phyloP scores from a whole-genome alignment of 345 rosid genomes.

The Brassica nigra region DNA sequence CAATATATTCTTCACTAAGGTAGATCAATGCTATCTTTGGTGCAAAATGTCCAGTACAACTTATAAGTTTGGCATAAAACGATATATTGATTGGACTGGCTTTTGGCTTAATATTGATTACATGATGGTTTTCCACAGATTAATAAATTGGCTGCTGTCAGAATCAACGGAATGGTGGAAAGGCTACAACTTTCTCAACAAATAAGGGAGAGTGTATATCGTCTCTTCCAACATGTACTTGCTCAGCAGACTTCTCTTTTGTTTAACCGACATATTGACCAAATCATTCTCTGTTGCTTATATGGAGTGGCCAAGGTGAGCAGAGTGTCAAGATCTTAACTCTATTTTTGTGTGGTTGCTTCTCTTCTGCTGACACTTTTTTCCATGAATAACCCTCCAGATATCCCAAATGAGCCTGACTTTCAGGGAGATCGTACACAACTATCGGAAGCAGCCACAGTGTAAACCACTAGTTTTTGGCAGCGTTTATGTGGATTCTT shows the following conservation, averaged over 20 bases:
- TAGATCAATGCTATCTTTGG: constrained; percentile 29
- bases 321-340: constrained; percentile 11
- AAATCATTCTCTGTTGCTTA: constrained; percentile 84
- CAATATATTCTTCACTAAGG: constrained; percentile 86
- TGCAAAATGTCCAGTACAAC: not conserved
- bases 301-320: constrained; percentile 84
- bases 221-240: constrained; percentile 73
- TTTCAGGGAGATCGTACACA: constrained; percentile 75
- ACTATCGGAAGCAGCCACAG: constrained; percentile 95
- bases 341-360: constrained; percentile 14
- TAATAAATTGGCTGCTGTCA: constrained; percentile 79
- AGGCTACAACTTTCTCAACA: constrained; percentile 75
- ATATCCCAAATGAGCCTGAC: constrained; percentile 80
- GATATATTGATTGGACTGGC: not conserved
- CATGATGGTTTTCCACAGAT: constrained; percentile 49
- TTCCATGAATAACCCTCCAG: constrained; percentile 47
- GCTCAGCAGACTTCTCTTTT: constrained; percentile 62
- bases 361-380: constrained; percentile 31
- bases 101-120: constrained; percentile 4
- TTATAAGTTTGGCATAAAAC: constrained; percentile 7
- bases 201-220: constrained; percentile 69
- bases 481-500: constrained; percentile 75
- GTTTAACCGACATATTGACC: constrained; percentile 82
- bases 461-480: constrained; percentile 90
- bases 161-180: constrained; percentile 84